phyloP scores from a whole-genome alignment of 2,329 filamentous ascomycete genomes.

The Metarhizium rileyi region DNA sequence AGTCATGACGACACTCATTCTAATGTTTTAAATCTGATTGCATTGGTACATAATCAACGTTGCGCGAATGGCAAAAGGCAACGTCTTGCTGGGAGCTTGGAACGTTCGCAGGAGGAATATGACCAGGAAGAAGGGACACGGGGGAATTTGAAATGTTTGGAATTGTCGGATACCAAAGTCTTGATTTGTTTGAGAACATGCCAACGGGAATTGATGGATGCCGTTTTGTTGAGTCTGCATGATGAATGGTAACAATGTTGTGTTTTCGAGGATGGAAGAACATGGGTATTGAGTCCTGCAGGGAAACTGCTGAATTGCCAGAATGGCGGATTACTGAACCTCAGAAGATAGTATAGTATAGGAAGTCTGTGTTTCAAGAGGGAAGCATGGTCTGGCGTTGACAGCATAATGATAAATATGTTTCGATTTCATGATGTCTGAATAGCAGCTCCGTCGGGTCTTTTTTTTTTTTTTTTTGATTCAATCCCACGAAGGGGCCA shows the following conservation, averaged over 20 bases:
- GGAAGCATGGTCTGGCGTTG: constrained; percentile 5
- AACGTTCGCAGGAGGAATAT: neutral
- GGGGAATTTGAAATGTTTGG: neutral
- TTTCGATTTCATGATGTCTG: neutral
- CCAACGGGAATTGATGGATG: neutral
- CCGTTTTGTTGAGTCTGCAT: neutral
- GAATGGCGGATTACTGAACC: neutral
- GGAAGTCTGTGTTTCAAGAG: neutral
- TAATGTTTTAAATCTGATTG: neutral
- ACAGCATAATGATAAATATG: constrained; percentile 3
- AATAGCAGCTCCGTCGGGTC: too few relatives aligned
- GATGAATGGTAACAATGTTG: neutral
- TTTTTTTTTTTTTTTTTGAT: too few relatives aligned
- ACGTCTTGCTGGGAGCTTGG: neutral
- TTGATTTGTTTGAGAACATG: neutral
- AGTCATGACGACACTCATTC: neutral
- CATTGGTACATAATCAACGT: neutral
- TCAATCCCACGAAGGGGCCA: too few relatives aligned
- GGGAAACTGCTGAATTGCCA: neutral
- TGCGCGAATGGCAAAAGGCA: neutral
- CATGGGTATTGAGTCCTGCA: neutral
- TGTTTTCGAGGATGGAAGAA: neutral
- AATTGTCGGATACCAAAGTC: neutral
- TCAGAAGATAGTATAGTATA: neutral
- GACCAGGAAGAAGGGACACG: neutral